These are phyloP conservation scores for Penicillium polonicum DNA, from an alignment of 2,329 filamentous ascomycete genomes.

Conservation along the genomic window DNA sequence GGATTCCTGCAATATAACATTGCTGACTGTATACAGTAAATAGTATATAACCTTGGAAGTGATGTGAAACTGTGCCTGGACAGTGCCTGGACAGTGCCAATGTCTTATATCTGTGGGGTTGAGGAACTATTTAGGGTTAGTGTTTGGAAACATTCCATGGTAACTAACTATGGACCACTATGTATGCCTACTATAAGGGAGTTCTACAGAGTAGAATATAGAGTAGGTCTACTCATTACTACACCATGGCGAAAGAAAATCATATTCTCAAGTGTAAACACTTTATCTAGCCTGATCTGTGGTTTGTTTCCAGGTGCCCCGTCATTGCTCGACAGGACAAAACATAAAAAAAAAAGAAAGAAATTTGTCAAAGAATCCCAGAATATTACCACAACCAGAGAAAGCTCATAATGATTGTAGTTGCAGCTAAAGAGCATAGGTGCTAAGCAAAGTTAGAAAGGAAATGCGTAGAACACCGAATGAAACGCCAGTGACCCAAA, in stretches of 20 bases:
- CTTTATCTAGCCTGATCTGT: conserved; percentile 2
- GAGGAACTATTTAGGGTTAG: neutral
- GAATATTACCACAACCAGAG: conserved; percentile 1
- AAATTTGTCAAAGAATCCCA: neutral
- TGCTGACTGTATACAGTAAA: neutral
- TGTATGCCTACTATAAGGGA: too few species aligned
- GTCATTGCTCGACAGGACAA: neutral
- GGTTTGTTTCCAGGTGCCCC: neutral
- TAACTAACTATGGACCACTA: too few species aligned
- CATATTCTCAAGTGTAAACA: neutral
- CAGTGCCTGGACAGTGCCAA: neutral
- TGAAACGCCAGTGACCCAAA: conserved; percentile 23
- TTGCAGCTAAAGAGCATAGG: conserved; percentile 17
- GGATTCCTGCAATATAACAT: neutral
- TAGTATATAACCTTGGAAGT: neutral
- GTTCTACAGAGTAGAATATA: neutral
- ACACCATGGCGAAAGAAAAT: neutral
- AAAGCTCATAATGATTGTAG: conserved; percentile 3
- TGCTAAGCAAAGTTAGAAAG: conserved; percentile 16
- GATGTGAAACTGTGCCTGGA: neutral
- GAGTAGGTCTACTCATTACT: neutral
- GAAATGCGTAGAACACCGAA: conserved; percentile 24
- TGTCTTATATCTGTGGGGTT: neutral
- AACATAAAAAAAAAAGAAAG: neutral
- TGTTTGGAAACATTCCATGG: neutral